These are phyloP conservation scores for Teratosphaeria destructans DNA, from an alignment of 2,329 filamentous ascomycete species.

Conservation along the genomic window DNA sequence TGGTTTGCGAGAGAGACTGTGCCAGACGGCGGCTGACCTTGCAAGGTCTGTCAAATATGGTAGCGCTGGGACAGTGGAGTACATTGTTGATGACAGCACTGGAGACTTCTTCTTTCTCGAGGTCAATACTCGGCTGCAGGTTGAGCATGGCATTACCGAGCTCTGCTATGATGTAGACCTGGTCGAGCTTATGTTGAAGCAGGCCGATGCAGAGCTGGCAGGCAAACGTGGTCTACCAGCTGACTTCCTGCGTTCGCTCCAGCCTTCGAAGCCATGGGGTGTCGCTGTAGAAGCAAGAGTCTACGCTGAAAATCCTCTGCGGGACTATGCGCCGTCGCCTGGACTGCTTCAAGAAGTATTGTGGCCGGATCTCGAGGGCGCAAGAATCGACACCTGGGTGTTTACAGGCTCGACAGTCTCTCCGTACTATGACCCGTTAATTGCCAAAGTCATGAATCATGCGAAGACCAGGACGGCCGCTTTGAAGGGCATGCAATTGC, in stretches of 20 bases:
- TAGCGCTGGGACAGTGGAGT: constrained; percentile 85
- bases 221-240: constrained; percentile 37
- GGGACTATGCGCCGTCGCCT: constrained; percentile 48
- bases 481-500: constrained; percentile 33
- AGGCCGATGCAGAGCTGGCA: constrained; percentile 41
- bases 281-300: constrained; percentile 44
- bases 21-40: constrained; percentile 59
- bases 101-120: constrained; percentile 63
- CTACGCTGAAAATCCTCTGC: constrained; percentile 49
- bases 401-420: constrained; percentile 47
- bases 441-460: constrained; percentile 42
- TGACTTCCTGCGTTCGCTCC: constrained; percentile 32
- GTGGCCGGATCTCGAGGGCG: constrained; percentile 39
- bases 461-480: constrained; percentile 31
- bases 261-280: constrained; percentile 34
- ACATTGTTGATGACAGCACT: constrained; percentile 74
- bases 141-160: constrained; percentile 50
- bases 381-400: constrained; percentile 56
- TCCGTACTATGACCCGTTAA: constrained; percentile 42
- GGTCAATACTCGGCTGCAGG: constrained; percentile 50
- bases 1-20: constrained; percentile 51
- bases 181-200: constrained; percentile 46
- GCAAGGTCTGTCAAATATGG: constrained; percentile 54
- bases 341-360: constrained; percentile 48
- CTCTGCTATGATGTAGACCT: constrained; percentile 45